Conservation (phyloP, 2,329 filamentous ascomycete genomes). For the Uncinocarpus reesii region DNA sequence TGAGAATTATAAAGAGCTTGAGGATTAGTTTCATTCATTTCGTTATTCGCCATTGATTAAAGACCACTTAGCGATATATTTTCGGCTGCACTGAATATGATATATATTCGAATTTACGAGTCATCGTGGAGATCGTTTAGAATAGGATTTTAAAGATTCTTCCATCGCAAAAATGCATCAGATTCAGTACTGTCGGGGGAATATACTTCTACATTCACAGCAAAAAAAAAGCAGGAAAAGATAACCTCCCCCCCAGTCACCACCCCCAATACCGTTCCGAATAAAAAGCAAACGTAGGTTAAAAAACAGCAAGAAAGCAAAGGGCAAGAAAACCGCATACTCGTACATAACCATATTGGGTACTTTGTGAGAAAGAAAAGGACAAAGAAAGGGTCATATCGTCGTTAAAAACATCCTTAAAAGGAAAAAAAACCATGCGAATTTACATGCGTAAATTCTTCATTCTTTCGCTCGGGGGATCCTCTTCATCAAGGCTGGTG, state of each 20-base stretch:
- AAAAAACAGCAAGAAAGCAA: neutral
- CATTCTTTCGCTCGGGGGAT: neutral
- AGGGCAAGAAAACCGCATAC: neutral
- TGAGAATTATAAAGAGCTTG: neutral
- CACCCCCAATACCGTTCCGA: neutral
- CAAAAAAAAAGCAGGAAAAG: no score
- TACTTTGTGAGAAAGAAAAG: neutral
- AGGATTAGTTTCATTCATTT: neutral
- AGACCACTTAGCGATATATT: no score
- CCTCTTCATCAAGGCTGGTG: slow-evolving; percentile 4
- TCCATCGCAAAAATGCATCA: no score
- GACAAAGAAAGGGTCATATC: neutral
- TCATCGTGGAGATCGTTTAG: no score
- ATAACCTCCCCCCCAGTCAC: neutral
- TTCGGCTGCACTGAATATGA: no score
- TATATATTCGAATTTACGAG: no score
- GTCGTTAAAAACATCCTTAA: neutral
- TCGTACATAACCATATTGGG: neutral
- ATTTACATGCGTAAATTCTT: neutral
- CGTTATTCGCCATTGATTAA: neutral
- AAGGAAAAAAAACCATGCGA: neutral
- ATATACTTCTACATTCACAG: neutral
- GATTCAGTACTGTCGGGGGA: neutral
- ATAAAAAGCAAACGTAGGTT: neutral
- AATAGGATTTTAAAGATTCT: no score